Evolutionary conservation across 129 eudicot genomes (phyloP).

Genomic region (Flaveria bidentis): DNA sequence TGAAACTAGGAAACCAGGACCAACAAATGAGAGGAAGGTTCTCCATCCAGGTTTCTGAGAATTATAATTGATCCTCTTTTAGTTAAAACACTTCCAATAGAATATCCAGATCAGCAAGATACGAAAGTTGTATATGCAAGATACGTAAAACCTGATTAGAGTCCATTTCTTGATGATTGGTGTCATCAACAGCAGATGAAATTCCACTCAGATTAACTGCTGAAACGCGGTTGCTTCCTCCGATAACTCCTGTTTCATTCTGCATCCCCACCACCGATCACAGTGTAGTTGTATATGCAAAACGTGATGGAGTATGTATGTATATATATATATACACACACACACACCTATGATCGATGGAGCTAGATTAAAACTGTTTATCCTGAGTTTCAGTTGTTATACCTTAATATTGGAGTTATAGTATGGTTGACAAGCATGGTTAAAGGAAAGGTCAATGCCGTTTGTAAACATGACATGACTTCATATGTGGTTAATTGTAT

Average conservation of each 20-base stretch:
- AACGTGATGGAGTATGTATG: not conserved
- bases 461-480: not conserved
- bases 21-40: constrained; percentile 68
- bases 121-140: not conserved
- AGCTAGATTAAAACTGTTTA: too few species aligned
- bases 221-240: constrained; percentile 57
- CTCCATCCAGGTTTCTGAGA: constrained; percentile 82
- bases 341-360: too few species aligned
- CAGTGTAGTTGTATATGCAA: too few species aligned
- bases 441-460: constrained; percentile 34
- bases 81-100: not conserved
- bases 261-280: constrained; percentile 40
- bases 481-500: not conserved
- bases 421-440: not conserved
- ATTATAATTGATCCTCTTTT: not conserved
- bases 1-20: constrained; percentile 97
- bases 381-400: not conserved
- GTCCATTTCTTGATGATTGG: constrained; percentile 40
- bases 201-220: constrained; percentile 36
- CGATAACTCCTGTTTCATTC: constrained; percentile 38
- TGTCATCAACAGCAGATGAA: constrained; percentile 16
- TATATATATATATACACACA: not conserved
- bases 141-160: constrained; percentile 33
- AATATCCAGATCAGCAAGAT: not conserved
- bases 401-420: constrained; percentile 25